Conservation (phyloP, 2,329 filamentous ascomycete species). For the Cladorrhinum sp. region DNA sequence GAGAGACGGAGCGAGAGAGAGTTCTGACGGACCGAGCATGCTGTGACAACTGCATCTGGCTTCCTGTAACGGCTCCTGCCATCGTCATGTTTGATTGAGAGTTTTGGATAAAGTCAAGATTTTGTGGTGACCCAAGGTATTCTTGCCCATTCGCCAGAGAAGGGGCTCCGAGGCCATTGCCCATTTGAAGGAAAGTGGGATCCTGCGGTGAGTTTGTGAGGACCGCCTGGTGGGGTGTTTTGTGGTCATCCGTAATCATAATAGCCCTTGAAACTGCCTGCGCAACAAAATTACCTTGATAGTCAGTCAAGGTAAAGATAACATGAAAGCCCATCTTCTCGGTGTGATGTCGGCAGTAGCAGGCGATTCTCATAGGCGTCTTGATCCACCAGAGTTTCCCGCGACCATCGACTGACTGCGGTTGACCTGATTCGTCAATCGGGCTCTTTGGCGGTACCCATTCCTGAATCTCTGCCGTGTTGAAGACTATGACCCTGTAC, state of each 20-base stretch:
- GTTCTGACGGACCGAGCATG: slow-evolving; percentile 10
- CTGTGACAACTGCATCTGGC: slow-evolving; percentile 9
- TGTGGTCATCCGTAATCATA: slow-evolving; percentile 98
- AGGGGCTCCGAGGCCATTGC: background rate
- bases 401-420: slow-evolving; percentile 48
- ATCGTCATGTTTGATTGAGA: background rate
- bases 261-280: slow-evolving; percentile 85
- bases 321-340: slow-evolving; percentile 91
- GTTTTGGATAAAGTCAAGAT: background rate
- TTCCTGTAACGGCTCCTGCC: slow-evolving; percentile 1
- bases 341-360: slow-evolving; percentile 91
- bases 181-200: background rate
- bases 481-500: slow-evolving; percentile 84
- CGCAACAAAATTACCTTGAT: slow-evolving; percentile 69
- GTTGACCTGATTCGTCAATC: slow-evolving; percentile 28
- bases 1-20: slow-evolving; percentile 69
- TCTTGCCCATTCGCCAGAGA: background rate
- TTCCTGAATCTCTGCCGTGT: slow-evolving; percentile 81
- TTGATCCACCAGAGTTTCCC: slow-evolving; percentile 49
- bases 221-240: slow-evolving; percentile 55
- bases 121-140: background rate
- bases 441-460: slow-evolving; percentile 57
- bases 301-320: slow-evolving; percentile 91
- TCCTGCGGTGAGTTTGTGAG: slow-evolving; percentile 3
- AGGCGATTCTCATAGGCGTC: slow-evolving; percentile 91